Base-by-base conservation (phyloP, 108 stramenopile species). In the Phaeodactylum tricornutum region DNA sequence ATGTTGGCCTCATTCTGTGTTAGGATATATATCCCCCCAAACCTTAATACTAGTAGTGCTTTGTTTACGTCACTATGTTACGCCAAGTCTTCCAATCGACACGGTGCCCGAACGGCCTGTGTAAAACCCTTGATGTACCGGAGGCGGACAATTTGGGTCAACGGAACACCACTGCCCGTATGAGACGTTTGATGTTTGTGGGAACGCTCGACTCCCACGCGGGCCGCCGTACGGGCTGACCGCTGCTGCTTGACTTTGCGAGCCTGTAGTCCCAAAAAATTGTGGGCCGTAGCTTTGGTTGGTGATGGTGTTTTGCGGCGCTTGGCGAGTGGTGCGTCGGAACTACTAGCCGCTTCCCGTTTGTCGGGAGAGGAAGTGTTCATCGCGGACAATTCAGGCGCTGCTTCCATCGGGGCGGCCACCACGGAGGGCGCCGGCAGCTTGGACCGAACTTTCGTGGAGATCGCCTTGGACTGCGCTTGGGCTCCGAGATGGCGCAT, bases 71-170 rank as follows among this genome's bases (percentile, higher is more conserved):
- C n/a, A n/a, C n/a, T 4, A 5, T 15, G 14, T 51, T 26, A 53
- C 8, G 74, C 28, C 61, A 88, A 62, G 46, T 90, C 84, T 43
- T 74, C 64, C 11, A 72, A 41, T 43, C 55, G 58, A 43, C 79
- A 77, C 6, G 76, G 78, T 19, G 74, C 69, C 8, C 81, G 68
- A 43, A 85, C 83, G 2, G 83, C 88, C 30, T 90, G 80, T 2
- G 81, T 90, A 43, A 85, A 85, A 7, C 88, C 84, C 52, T 83
- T 90, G 44, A 83, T 79, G 62, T 77, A 82, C 36, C 75, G 77
- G 70, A 90, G 77, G 34, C 77, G 70, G 39, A 85, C 54, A 5
- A 84, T 84, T 23, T 76, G 68, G 5, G 58, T 61, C 38, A 90
- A 28, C 23, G 63, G 76, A 22, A 75, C 42, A 12, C 83, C 87